phyloP scores from a whole-genome alignment of 2,329 filamentous ascomycete genomes.

The Plectosphaerella sp. region DNA sequence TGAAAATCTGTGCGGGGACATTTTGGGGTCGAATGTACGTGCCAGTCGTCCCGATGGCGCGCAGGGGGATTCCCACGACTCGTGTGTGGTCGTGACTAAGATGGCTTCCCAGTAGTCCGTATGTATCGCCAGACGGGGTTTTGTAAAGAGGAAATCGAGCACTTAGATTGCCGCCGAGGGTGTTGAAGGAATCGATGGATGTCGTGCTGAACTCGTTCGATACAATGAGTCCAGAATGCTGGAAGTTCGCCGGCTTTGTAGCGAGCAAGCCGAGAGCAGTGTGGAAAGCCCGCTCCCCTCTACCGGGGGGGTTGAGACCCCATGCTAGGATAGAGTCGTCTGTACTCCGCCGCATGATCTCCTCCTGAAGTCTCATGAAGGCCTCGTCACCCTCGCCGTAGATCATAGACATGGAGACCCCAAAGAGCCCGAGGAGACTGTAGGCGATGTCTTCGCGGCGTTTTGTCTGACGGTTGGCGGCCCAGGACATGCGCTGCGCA shows the following conservation, averaged over 20 bases:
- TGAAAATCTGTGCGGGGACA: background rate
- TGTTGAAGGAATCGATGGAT: background rate
- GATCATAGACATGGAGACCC: slow-evolving; percentile 23
- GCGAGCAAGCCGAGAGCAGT: too few species aligned
- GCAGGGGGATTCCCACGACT: background rate
- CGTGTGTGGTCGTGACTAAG: background rate
- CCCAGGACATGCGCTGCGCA: slow-evolving; percentile 25
- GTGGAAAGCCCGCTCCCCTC: too few species aligned
- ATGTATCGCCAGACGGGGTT: background rate
- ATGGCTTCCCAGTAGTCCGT: background rate
- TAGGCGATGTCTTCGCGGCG: slow-evolving; percentile 23
- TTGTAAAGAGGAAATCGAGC: background rate
- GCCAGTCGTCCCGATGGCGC: background rate
- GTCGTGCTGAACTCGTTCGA: background rate
- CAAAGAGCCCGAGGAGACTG: slow-evolving; percentile 25
- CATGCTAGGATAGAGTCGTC: slow-evolving; percentile 19
- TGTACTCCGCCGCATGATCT: slow-evolving; percentile 13
- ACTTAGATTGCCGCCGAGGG: background rate
- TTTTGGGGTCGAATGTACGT: background rate
- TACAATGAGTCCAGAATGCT: background rate
- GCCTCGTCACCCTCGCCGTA: slow-evolving; percentile 21
- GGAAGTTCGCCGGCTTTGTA: background rate
- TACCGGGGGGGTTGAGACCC: too few species aligned
- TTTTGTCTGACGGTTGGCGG: slow-evolving; percentile 17
- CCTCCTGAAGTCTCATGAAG: slow-evolving; percentile 16